Evolutionary conservation across 192 early-diverging fungal species (phyloP), one percentile per base, ranked within the genome.

Genomic region (Lunasporangiospora selenospora): DNA sequence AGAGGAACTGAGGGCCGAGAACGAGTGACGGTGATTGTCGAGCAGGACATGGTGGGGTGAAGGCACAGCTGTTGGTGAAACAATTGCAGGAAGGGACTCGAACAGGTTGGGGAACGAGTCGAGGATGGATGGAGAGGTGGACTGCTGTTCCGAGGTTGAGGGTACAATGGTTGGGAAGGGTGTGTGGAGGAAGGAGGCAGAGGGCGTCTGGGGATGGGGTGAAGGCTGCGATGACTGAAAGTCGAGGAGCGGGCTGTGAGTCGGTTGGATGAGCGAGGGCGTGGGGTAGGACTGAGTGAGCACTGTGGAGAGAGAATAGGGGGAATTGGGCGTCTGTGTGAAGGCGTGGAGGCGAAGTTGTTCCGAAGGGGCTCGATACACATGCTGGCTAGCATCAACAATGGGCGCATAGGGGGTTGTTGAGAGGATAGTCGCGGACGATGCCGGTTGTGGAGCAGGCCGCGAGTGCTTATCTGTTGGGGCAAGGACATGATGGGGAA

Each of bases 41-140:
- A 13, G 23, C 21, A 19, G 2, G 1, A 47, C 24, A 47, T 47
- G 45, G 2, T 27, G 45, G 13, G 24, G 45, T 27, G 45, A 26
- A 2, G 29, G 12, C 16, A 26, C 18, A 13, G 23, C 45, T n/a
- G n/a, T n/a, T n/a, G n/a, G 21, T 49, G 53, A 46, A 45, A 37
- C 9, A 33, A 23, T 7, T 19, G 27, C 21, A 18, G 60, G 55
- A n/a, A 62, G 40, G 4, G 69, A 63, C 7, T 63, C 42, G 29
- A 58, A 53, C 15, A 52, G 53, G 33, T 63, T 6, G 69, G n/a
- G 54, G 37, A 73, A 57, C 4, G 69, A 49, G 37, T 62, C 69
- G 13, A 73, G 54, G 60, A 73, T 73, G 6, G 69, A 73, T 38
- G 50, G 38, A 3, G 44, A 36, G 3, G 44, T 46, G 9, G 36